These are phyloP conservation scores for Colletotrichum sp. DNA, from an alignment of 2,329 filamentous ascomycete species.

Conservation along the genomic window DNA sequence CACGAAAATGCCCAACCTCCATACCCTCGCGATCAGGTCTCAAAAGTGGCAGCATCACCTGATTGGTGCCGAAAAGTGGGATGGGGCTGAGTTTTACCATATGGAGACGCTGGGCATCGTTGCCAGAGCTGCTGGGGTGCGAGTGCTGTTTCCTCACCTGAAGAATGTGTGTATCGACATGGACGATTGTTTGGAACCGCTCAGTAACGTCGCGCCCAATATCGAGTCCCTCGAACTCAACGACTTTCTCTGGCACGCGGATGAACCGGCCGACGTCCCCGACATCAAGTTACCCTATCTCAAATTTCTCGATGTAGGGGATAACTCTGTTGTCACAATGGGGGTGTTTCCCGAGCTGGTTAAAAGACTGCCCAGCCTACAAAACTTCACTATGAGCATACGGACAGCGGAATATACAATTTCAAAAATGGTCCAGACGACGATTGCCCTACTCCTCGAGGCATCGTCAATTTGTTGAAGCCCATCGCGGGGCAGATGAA, in stretches of 20 bases:
- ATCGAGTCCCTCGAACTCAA: neutral
- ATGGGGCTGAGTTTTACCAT: neutral
- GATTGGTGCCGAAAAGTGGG: neutral
- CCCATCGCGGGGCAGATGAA: neutral
- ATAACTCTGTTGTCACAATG: neutral
- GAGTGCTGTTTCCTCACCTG: neutral
- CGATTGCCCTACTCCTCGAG: neutral
- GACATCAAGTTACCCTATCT: neutral
- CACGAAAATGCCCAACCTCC: neutral
- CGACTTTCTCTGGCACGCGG: rapidly evolving
- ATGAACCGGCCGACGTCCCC: neutral
- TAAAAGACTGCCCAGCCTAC: neutral
- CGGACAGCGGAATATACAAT: neutral
- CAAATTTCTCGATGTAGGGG: neutral
- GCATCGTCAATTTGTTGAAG: neutral
- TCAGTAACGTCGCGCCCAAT: neutral
- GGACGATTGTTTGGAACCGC: rapidly evolving
- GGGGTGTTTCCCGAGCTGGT: neutral
- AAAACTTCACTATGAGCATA: neutral
- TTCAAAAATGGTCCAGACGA: rapidly evolving
- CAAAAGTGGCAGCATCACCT: neutral
- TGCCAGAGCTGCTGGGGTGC: neutral
- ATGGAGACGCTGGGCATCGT: neutral
- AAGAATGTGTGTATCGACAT: neutral
- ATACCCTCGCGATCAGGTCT: neutral